phyloP scores from a whole-genome alignment of 2,329 filamentous ascomycete species.

The Drechslerella coelobrocha region DNA sequence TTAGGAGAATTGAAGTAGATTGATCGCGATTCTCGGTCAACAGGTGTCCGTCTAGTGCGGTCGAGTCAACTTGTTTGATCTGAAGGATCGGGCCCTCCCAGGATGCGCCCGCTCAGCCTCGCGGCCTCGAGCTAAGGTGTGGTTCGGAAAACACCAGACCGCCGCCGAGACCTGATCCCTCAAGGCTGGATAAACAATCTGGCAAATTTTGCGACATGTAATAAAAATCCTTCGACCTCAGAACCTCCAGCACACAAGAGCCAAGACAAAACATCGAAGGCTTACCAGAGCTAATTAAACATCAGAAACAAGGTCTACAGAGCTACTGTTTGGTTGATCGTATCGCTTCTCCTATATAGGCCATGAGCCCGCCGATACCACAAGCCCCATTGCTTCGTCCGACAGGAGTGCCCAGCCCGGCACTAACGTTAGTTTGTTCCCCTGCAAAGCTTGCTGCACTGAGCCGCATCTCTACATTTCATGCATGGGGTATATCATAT shows the following conservation, averaged over 20 bases:
- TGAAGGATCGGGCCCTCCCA: constrained; percentile 25
- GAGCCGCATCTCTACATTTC: constrained; percentile 31
- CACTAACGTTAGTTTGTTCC: too few species aligned
- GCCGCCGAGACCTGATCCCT: constrained; percentile 26
- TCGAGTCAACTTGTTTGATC: constrained; percentile 12
- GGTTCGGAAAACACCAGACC: constrained; percentile 13
- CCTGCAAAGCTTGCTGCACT: constrained; percentile 19
- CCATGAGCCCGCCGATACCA: too few species aligned
- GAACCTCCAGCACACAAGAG: too few species aligned
- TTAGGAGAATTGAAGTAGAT: constrained; percentile 1
- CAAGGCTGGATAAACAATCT: too few species aligned
- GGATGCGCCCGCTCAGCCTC: constrained; percentile 50
- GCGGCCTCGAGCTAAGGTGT: constrained; percentile 35
- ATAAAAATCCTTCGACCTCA: constrained; percentile 31
- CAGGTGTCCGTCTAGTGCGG: neutral
- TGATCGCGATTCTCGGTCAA: neutral
- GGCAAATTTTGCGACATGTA: constrained; percentile 13
- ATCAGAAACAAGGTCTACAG: too few species aligned
- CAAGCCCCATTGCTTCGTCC: too few species aligned
- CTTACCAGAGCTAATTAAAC: too few species aligned
- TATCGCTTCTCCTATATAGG: too few species aligned
- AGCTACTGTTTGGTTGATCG: too few species aligned
- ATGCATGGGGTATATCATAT: constrained; percentile 25
- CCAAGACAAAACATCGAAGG: too few species aligned
- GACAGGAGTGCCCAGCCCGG: too few species aligned